These are phyloP conservation scores for Toxoplasma gondii DNA, from an alignment of 169 alveolate species.

Conservation along the genomic window DNA sequence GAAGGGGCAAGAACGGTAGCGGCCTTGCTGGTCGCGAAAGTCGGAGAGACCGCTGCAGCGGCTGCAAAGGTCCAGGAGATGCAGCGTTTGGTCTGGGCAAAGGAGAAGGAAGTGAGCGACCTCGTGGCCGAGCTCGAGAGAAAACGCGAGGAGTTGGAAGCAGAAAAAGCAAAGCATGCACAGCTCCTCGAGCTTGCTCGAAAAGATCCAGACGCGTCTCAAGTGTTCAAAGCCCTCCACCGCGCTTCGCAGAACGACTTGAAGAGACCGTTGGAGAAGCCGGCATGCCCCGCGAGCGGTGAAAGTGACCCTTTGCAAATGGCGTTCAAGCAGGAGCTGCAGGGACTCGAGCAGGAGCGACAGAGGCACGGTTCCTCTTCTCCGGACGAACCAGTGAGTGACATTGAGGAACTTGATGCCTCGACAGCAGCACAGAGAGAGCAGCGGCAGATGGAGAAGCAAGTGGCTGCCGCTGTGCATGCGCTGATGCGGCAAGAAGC, in stretches of 20 bases:
- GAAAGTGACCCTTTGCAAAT: neutral
- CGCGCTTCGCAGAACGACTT: neutral
- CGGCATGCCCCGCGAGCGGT: neutral
- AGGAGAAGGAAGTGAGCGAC: neutral
- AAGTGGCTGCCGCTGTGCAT: neutral
- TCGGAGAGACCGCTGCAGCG: neutral
- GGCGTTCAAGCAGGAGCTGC: neutral
- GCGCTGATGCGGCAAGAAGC: neutral
- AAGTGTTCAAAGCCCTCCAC: neutral
- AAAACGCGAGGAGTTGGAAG: neutral
- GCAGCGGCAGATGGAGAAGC: neutral
- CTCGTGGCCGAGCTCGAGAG: neutral
- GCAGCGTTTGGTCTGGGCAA: neutral
- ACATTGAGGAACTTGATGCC: neutral
- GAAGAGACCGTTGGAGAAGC: neutral
- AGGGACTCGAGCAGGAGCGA: neutral
- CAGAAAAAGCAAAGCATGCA: neutral
- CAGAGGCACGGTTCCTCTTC: neutral
- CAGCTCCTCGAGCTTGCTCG: neutral
- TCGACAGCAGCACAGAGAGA: neutral
- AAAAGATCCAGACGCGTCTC: neutral
- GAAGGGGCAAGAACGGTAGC: neutral
- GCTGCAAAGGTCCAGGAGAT: neutral
- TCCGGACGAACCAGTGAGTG: neutral
- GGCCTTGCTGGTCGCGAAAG: neutral